Conservation (phyloP, 2,329 filamentous ascomycete species). For the Fusarium fujikuroi region DNA sequence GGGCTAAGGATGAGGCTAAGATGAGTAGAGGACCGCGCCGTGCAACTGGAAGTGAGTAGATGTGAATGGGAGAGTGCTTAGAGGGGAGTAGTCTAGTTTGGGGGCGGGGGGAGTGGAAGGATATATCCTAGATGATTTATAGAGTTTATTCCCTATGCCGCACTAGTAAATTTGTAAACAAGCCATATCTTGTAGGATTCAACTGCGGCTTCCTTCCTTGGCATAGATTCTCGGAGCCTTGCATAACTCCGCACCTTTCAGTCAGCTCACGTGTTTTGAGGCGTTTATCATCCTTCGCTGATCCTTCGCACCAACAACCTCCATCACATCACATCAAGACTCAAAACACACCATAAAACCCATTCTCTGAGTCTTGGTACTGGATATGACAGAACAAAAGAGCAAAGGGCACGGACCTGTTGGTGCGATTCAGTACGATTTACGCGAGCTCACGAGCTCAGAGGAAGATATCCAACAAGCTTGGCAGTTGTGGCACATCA, state of each 20-base stretch:
- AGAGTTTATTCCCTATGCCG: not conserved
- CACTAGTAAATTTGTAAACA: not conserved
- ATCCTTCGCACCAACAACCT: not conserved
- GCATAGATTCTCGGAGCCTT: not conserved
- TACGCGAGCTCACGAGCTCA: constrained; percentile 14
- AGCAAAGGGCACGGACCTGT: not conserved
- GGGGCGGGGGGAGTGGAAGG: not conserved
- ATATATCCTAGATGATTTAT: constrained; percentile 20
- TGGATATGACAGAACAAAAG: not conserved
- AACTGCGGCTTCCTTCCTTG: not conserved
- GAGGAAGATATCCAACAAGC: constrained; percentile 29
- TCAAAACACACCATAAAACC: rapidly evolving
- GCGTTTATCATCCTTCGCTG: not conserved
- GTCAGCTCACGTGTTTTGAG: constrained; percentile 15
- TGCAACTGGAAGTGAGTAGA: not conserved
- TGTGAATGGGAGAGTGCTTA: rapidly evolving
- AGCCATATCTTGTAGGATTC: not conserved
- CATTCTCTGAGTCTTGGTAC: rapidly evolving
- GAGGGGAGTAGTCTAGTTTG: not conserved
- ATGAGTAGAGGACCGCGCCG: not conserved
- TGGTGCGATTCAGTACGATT: not conserved
- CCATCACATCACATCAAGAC: rapidly evolving
- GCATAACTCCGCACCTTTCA: constrained; percentile 1
- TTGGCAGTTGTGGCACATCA: constrained; percentile 35
- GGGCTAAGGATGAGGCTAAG: constrained; percentile 15